Base-by-base conservation (phyloP, 2,329 filamentous ascomycete genomes). In the Diaporthe citri region DNA sequence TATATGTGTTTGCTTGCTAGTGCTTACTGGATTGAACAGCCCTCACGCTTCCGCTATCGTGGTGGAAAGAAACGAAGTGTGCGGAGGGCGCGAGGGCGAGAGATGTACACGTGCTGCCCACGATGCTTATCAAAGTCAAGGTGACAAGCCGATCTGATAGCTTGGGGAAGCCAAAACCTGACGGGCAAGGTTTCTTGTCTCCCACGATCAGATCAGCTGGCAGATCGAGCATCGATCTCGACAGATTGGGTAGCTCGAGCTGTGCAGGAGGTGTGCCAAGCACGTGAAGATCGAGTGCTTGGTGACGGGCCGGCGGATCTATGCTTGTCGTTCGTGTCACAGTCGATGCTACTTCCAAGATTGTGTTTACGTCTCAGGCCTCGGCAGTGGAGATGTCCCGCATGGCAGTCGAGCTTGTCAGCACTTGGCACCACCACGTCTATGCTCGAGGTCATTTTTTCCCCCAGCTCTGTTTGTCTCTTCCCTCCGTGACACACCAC, bases 271-370 rank as follows among this genome's bases (percentile, higher is more conserved):
- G 22, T 20, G 48, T 55, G 64, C 46, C 64, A 69, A 69, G 64
- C 64, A 41, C 41, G 64, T 28, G 64, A 25, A 69, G 64, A 69
- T 69, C 64, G 64, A 41, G 64, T 55, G 64, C 48, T 55, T 69
- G 48, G 17, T 69, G 34, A 12, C 64, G 64, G 48, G 46, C 64
- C 64, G 64, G 48, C n/a, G 64, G 64, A 69, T 69, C 64, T 55
- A 39, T 41, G 64, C 46, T 55, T 69, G 64, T 69, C 64, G n/a
- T 55, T 69, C 48, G 31, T 55, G 64, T 69, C 48, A 69, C 64
- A 39, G 15, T 41, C 34, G 48, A 28, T 52, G 34, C 34, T 41
- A 52, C 48, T 22, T 22, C 64, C 64, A 69, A 69, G n/a, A 22
- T 20, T 20, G 31, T 69, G 48, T 28, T 8, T 15, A 52, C n/a